Evolutionary conservation across 1,139 yeast genomes (phyloP).

Genomic region (Scheffersomyces insectosa): DNA sequence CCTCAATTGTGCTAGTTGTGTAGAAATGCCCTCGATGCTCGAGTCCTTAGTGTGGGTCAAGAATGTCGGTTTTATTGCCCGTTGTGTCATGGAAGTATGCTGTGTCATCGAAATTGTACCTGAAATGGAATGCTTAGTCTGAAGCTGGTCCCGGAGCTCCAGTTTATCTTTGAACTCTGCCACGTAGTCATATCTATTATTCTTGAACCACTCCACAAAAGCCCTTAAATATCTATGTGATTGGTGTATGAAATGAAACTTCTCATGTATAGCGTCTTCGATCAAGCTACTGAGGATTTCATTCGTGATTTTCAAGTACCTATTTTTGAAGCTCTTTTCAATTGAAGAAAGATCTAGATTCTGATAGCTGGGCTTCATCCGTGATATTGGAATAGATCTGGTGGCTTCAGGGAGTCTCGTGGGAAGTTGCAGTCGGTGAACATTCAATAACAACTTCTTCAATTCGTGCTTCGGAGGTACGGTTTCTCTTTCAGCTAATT

Average conservation of each 20-base stretch:
- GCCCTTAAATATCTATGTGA: background rate
- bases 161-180: background rate
- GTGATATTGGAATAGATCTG: too few species aligned
- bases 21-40: too few species aligned
- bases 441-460: background rate
- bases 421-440: background rate
- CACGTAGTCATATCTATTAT: conserved; percentile 20
- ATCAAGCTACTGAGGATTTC: background rate
- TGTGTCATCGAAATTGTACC: too few species aligned
- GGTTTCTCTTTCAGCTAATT: too few species aligned
- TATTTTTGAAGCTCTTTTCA: conserved; percentile 5
- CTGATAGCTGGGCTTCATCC: too few species aligned
- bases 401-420: background rate
- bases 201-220: conserved; percentile 23
- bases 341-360: background rate
- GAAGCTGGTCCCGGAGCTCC: too few species aligned
- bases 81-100: too few species aligned
- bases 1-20: too few species aligned
- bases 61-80: too few species aligned
- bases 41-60: too few species aligned
- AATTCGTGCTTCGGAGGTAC: too few species aligned
- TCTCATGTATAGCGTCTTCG: background rate
- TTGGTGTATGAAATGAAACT: background rate
- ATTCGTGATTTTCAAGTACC: conserved; percentile 4
- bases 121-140: too few species aligned